Base-by-base conservation (phyloP, 78 protist species). In the Mantamonas sphyraenae region DNA sequence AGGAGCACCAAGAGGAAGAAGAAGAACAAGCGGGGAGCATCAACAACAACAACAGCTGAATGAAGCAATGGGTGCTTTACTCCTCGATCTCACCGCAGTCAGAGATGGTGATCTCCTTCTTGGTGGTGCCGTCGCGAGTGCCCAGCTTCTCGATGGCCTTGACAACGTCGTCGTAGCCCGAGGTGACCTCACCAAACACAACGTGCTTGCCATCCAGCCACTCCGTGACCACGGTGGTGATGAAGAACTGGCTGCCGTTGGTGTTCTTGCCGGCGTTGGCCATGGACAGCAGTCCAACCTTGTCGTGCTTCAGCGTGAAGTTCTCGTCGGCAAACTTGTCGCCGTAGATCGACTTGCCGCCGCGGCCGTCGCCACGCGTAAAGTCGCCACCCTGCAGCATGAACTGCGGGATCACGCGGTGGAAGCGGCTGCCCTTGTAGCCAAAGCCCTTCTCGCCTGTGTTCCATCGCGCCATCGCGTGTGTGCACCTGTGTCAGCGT, bases 361-460 rank as follows among this genome's bases (percentile, higher is more conserved):
- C 97, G 4, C 87, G 71, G 3, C 97, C 97, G 58, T 89, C 68
- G 10, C 77, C 80, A 31, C 62, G 65, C 40, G 90, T 79, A 50
- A 93, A 78, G 78, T 93, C 97, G 0, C 97, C 97, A 1, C 89
- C 92, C 64, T 93, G 97, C 26, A 55, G 14, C 91, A 92, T 77
- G 26, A 35, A 35, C n/a, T 39, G 64, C 63, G 43, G 61, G 40
- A 68, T 51, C 8, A 68, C n/a, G 58, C 73, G 58, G 35, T 68
- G 73, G 40, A 68, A 14, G 40, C 0, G 35, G n/a, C 39, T 47
- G 58, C 31, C 39, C n/a, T 5, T 7, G 73, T 30, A 68, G 60
- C n/a, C 33, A 24, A 68, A 47, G 53, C 53, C 53, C 53, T 47
- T 47, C 53, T 47, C 53, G 53, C 53, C 53, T 47, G 53, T 12